phyloP scores from a whole-genome alignment of 345 rosid genomes.

The Citrus unshiu region DNA sequence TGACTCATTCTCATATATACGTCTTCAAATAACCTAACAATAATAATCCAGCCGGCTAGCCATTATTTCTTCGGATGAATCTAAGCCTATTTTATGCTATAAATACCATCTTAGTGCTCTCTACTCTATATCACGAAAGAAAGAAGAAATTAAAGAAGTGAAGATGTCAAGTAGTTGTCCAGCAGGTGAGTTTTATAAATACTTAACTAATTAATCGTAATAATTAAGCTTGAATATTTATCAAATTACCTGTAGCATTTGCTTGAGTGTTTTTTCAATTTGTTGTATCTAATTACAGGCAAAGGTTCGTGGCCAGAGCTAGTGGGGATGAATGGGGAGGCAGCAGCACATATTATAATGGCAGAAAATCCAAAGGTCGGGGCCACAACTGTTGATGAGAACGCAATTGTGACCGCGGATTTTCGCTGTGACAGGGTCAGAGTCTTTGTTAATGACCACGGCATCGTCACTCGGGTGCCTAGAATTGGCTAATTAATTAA shows the following conservation, averaged over 20 bases:
- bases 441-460: neutral
- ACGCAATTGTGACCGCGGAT: neutral
- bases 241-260: too few relatives aligned
- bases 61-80: neutral
- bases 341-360: neutral
- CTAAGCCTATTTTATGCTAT: neutral
- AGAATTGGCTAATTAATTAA: neutral
- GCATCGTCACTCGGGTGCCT: neutral
- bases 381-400: neutral
- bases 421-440: slow-evolving; percentile 19
- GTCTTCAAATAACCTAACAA: too few relatives aligned
- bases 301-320: slow-evolving; percentile 25
- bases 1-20: too few relatives aligned
- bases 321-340: slow-evolving; percentile 4
- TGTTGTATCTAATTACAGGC: neutral
- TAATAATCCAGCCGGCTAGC: neutral
- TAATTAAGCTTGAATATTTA: neutral
- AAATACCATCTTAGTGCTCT: neutral
- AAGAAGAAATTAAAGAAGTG: neutral
- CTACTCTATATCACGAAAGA: neutral
- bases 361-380: slow-evolving; percentile 2
- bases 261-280: too few relatives aligned
- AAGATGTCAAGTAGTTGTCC: slow-evolving; percentile 5
- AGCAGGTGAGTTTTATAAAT: neutral
- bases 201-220: neutral